phyloP scores from a whole-genome alignment of 495 filamentous ascomycete genomes.

The Penicillium silybi region DNA sequence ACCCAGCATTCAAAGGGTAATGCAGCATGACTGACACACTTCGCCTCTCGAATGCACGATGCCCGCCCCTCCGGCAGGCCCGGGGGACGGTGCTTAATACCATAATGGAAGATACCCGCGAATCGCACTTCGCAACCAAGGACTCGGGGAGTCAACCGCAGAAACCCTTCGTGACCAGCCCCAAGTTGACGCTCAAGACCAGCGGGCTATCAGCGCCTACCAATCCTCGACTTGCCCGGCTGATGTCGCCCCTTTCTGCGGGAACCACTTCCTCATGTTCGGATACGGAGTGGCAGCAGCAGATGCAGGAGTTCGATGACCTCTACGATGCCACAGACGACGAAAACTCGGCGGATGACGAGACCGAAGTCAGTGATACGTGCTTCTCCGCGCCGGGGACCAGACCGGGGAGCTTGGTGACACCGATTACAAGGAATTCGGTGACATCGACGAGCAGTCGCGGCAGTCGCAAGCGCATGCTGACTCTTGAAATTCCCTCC shows the following conservation, averaged over 20 bases:
- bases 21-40: conserved; percentile 57
- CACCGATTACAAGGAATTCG: conserved; percentile 38
- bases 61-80: conserved; percentile 66
- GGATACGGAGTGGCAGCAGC: conserved; percentile 44
- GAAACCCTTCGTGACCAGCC: conserved; percentile 20
- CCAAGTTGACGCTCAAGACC: conserved; percentile 38
- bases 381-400: conserved; percentile 41
- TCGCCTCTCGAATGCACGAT: conserved; percentile 52
- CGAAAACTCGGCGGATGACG: conserved; percentile 40
- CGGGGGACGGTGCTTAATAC: conserved; percentile 74
- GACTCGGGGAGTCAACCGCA: conserved; percentile 4
- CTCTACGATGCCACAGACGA: conserved; percentile 79
- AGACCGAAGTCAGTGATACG: conserved; percentile 47
- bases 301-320: conserved; percentile 65
- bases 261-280: conserved; percentile 41
- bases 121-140: conserved; percentile 26
- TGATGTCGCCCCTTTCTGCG: conserved; percentile 36
- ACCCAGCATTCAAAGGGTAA: conserved; percentile 16
- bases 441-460: conserved; percentile 34
- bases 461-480: conserved; percentile 45
- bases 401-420: conserved; percentile 37
- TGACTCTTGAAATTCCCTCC: conserved; percentile 70
- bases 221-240: conserved; percentile 24
- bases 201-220: conserved; percentile 29
- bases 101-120: conserved; percentile 69